A percentile compares a stretch with the other conserved stretches of the same genome.
These are phyloP conservation scores for Sclerotinia glacialis DNA, from an alignment of 2,329 filamentous ascomycete species.

Conservation along the genomic window DNA sequence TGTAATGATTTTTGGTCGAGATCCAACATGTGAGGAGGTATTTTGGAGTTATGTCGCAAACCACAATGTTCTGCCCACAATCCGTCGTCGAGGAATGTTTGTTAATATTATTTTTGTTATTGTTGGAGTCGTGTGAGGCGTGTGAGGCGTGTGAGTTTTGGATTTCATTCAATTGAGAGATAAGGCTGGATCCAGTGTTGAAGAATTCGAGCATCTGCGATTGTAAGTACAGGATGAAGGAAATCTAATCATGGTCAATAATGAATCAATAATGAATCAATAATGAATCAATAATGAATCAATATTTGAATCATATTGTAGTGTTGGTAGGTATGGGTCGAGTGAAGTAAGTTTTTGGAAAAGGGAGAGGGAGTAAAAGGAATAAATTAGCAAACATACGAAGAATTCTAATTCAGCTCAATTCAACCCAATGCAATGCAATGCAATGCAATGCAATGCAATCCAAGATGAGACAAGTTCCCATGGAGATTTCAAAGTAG, in stretches of 20 bases:
- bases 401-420: neutral
- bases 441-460: too few relatives aligned
- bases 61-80: neutral
- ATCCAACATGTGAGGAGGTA: conserved; percentile 14
- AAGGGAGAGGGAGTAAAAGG: neutral
- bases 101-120: neutral
- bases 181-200: too few relatives aligned
- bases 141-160: conserved; percentile 10
- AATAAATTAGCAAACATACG: conserved; percentile 1
- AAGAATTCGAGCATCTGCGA: neutral
- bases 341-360: too few relatives aligned
- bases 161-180: neutral
- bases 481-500: neutral
- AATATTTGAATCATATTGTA: too few relatives aligned
- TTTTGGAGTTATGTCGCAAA: neutral
- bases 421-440: too few relatives aligned
- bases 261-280: too few relatives aligned
- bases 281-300: neutral
- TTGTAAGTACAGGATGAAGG: neutral
- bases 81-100: neutral
- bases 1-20: conserved; percentile 13
- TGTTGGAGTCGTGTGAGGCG: conserved; percentile 11
- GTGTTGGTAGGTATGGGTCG: too few relatives aligned
- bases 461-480: neutral
- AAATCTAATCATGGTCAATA: neutral